phyloP scores from a whole-genome alignment of 2,329 filamentous ascomycete species.

The Pseudogymnoascus sp. region DNA sequence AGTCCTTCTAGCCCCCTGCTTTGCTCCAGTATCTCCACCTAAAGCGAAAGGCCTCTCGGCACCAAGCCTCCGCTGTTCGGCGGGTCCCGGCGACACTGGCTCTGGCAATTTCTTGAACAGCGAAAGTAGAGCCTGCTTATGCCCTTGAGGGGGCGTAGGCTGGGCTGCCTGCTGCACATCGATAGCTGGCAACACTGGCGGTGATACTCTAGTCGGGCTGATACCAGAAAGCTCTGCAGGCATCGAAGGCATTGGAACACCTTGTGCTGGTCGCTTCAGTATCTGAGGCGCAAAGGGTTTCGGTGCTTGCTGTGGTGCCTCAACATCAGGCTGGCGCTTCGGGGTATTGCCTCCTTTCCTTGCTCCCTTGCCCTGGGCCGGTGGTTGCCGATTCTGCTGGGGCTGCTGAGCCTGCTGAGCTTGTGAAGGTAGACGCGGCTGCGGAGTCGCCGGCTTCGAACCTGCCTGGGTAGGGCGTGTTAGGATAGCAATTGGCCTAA shows the following conservation, averaged over 20 bases:
- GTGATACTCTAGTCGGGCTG: constrained; percentile 23
- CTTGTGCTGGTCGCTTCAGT: constrained; percentile 39
- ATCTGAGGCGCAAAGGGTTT: constrained; percentile 47
- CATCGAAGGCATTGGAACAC: constrained; percentile 22
- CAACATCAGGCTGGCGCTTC: background rate
- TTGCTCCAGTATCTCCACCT: background rate
- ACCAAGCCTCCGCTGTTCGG: background rate
- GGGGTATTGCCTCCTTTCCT: background rate
- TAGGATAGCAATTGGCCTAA: constrained; percentile 6
- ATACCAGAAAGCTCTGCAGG: constrained; percentile 15
- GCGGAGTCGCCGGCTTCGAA: background rate
- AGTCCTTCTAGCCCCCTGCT: constrained; percentile 27
- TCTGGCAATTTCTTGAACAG: constrained; percentile 22
- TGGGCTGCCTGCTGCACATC: constrained; percentile 1
- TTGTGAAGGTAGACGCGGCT: background rate
- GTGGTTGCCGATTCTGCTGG: constrained; percentile 7
- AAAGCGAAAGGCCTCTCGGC: background rate
- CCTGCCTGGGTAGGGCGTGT: background rate
- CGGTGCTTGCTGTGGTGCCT: constrained; percentile 29
- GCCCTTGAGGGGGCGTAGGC: constrained; percentile 34
- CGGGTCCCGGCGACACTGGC: background rate
- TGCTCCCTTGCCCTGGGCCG: background rate
- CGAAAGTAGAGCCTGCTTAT: constrained; percentile 36
- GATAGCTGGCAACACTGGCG: constrained; percentile 11
- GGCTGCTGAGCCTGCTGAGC: background rate